A percentile compares a stretch with the other conserved stretches of the same genome.
phyloP scores from a whole-genome alignment of 768 basidiomycete species.

The Termitomyces titanicus region DNA sequence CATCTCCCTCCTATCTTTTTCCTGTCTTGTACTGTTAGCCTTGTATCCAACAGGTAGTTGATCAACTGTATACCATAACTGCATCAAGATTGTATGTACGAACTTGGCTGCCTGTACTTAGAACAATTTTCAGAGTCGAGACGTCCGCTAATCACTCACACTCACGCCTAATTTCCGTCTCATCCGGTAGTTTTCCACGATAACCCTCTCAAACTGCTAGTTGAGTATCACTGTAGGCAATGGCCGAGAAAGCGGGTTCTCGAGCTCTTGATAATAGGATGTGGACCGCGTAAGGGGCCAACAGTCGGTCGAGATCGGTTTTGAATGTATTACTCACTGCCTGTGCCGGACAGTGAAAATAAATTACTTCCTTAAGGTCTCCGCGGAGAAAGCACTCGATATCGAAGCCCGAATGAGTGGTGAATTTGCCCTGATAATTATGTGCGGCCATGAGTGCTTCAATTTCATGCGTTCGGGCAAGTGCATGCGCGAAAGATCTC shows the following conservation, averaged over 20 bases:
- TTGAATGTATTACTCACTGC: slow-evolving; percentile 3
- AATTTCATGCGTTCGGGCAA: neutral
- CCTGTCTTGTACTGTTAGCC: slow-evolving; percentile 2
- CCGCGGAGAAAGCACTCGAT: neutral
- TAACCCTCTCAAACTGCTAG: neutral
- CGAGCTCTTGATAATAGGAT: slow-evolving; percentile 2
- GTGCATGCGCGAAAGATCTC: slow-evolving; percentile 5
- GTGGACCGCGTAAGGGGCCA: slow-evolving; percentile 5
- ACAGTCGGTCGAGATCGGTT: slow-evolving; percentile 3
- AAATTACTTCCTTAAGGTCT: slow-evolving; percentile 4
- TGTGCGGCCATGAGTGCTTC: slow-evolving; percentile 6
- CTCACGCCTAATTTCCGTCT: neutral
- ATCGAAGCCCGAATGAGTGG: slow-evolving; percentile 9
- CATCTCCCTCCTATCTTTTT: slow-evolving; percentile 6
- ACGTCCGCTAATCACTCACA: neutral
- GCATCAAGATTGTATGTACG: slow-evolving; percentile 1
- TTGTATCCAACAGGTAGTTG: slow-evolving; percentile 10
- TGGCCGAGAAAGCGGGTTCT: neutral
- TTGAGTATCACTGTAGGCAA: neutral
- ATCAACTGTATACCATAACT: slow-evolving; percentile 5
- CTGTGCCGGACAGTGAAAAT: slow-evolving; percentile 4
- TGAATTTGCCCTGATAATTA: slow-evolving; percentile 7
- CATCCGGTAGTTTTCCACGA: neutral
- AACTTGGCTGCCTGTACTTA: neutral
- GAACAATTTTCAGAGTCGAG: neutral